Base-by-base conservation (phyloP, 148 eudicot genomes). In the Chenopodium suecicum region DNA sequence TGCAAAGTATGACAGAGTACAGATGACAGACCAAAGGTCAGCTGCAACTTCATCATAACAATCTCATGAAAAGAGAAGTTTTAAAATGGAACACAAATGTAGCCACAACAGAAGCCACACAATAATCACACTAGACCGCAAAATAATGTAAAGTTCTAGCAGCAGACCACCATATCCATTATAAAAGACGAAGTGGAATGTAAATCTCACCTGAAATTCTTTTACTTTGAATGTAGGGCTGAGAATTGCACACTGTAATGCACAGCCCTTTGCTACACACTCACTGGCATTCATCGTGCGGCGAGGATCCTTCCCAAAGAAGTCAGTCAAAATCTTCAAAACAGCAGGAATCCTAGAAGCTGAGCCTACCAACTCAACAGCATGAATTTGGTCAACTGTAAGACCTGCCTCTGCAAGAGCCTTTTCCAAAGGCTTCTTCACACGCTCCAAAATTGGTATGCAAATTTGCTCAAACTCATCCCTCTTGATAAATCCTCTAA, bases 211-310 rank as follows among this genome's bases (percentile, higher is more conserved):
- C 95, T 95, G 98, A 69, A 95, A 95, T 46, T 93, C 99, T 84
- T 97, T 88, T 44, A 95, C 99, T 91, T 92, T 92, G 54, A 93
- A 95, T 7, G 98, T 94, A 17, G 99, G 99, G 50, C 99, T 96
- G 4, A 96, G 90, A 77, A 92, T 96, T 27, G 98, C 97, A 85
- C 99, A 96, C 77, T 96, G 85, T 41, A 94, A 81, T 60, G 99
- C 99, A 84, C 94, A 87, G 16, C 99, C 99, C 84, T 94, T 96
- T 2, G 99, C 92, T 71, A 96, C 97, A 88, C 97, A 96, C 82
- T 96, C 99, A 86, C 97, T 94, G 8, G 97, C 98, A 86, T 94
- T 96, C 99, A 94, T 96, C 25, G 99, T 94, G 5, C 99, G 93
- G 68, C 97, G 88, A 50, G 99, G 98, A 82, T 96, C 99, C 91